Base-by-base conservation (phyloP, 352 stramenopile species). In the Pythium scleroteichum region DNA sequence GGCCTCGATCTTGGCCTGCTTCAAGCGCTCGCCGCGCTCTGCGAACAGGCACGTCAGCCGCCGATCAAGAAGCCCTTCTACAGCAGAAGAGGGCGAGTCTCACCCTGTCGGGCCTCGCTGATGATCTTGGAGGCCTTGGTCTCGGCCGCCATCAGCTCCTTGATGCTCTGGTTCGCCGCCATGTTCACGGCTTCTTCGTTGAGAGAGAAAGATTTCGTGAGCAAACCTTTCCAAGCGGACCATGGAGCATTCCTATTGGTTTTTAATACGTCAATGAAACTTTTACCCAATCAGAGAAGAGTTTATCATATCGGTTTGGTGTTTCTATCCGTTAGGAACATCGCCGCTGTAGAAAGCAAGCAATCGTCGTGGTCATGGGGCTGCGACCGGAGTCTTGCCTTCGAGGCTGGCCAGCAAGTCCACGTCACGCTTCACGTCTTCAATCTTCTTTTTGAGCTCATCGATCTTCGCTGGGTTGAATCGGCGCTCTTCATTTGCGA, bases 81-180 rank as follows among this genome's bases (percentile, higher is more conserved):
- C 13, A 38, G n/a, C n/a, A n/a, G n/a, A n/a, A n/a, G n/a, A 24
- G 23, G 2, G 9, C 8, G 10, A 35, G 23, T 52, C 16, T 19
- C 46, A 92, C 85, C 86, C 79, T 91, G 79, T 23, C 85, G 80
- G 23, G 87, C 85, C 65, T 96, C 87, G 60, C 79, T 91, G 53
- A 96, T 92, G 73, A 96, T 92, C 68, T 93, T 90, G 59, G 84
- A 94, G n/a, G 87, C 85, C 78, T 94, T 96, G 47, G 79, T 91
- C 79, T 96, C 87, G 56, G 87, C 87, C 48, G 85, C 82, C 77
- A 94, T 92, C 35, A 96, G 80, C 81, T 96, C 87, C 73, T 96
- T 92, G 62, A 93, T 95, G 68, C 85, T 92, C 67, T 92, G 79
- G 69, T 95, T 92, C 63, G 78, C 78, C 42, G 85, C 81, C 85